Conservation (phyloP, 108 stramenopile species). For the Stephanodiscus triporus region DNA sequence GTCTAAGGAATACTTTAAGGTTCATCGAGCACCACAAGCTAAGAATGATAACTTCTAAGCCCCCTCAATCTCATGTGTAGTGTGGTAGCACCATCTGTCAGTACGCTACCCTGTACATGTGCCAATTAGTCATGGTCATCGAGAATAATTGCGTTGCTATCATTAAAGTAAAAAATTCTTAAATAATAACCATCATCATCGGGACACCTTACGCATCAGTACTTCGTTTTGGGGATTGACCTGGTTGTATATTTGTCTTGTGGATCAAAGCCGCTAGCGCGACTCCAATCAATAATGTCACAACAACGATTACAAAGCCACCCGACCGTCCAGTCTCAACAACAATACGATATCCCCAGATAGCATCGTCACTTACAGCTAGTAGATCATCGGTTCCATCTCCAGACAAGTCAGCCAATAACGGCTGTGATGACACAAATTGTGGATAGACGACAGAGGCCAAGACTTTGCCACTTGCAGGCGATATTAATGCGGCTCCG, state of each 20-base stretch:
- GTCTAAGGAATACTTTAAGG: too few relatives aligned
- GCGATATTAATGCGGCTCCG: slow-evolving; percentile 64
- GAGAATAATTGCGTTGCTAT: slow-evolving; percentile 5
- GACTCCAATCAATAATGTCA: slow-evolving; percentile 63
- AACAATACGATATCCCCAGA: slow-evolving; percentile 83
- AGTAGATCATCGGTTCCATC: slow-evolving; percentile 86
- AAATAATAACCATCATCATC: neutral
- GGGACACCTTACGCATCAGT: slow-evolving; percentile 55
- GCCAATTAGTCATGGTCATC: neutral
- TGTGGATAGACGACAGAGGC: slow-evolving; percentile 72
- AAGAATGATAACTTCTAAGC: neutral
- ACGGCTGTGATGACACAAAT: slow-evolving; percentile 53
- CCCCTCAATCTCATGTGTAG: neutral
- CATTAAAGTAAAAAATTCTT: neutral
- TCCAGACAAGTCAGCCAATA: slow-evolving; percentile 77
- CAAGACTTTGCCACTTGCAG: slow-evolving; percentile 61
- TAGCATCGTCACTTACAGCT: slow-evolving; percentile 65
- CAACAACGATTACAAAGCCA: slow-evolving; percentile 62
- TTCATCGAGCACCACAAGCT: too few relatives aligned
- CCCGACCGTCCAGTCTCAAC: slow-evolving; percentile 60
- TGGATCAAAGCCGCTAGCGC: slow-evolving; percentile 70
- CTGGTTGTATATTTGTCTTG: slow-evolving; percentile 52
- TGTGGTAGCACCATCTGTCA: neutral
- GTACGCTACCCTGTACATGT: neutral
- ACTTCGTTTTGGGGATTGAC: slow-evolving; percentile 57